phyloP scores from a whole-genome alignment of 208 protist species.

The Herpetomonas samuelpessoai region DNA sequence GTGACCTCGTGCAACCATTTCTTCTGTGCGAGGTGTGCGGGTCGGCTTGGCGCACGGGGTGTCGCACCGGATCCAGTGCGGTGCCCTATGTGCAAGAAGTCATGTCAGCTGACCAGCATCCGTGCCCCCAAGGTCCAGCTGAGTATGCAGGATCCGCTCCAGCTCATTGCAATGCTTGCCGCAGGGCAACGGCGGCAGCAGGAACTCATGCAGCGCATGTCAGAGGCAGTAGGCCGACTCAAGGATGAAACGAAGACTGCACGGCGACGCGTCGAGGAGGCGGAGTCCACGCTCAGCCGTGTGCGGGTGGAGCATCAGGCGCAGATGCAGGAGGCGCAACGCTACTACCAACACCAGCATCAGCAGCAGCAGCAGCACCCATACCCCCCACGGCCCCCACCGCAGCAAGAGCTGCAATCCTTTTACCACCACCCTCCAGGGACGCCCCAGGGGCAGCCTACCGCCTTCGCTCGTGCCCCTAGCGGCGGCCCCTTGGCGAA shows the following conservation, averaged over 20 bases:
- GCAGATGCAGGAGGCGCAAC: constrained; percentile 20
- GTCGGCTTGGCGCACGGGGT: constrained; percentile 33
- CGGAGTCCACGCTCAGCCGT: constrained; percentile 12
- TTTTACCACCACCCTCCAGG: no score
- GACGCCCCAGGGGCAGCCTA: no score
- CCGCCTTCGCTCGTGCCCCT: no score
- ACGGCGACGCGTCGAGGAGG: constrained; percentile 21
- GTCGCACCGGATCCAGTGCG: constrained; percentile 15
- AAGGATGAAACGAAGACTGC: constrained; percentile 47
- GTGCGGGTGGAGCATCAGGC: constrained; percentile 20
- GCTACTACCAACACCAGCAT: neutral
- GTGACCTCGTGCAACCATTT: constrained; percentile 88
- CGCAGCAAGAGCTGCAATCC: constrained; percentile 3
- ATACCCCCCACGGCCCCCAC: neutral
- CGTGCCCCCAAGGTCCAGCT: constrained; percentile 34
- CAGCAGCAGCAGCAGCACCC: neutral
- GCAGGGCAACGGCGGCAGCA: constrained; percentile 67
- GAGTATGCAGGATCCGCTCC: constrained; percentile 38
- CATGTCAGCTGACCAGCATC: constrained; percentile 39
- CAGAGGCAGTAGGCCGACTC: constrained; percentile 55
- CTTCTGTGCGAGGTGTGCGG: constrained; percentile 69
- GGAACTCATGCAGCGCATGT: constrained; percentile 52
- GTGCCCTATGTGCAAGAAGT: constrained; percentile 69
- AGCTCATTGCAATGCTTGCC: constrained; percentile 27
- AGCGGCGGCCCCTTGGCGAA: no score